These are phyloP conservation scores for Leccinum uliginosum DNA, from an alignment of 768 basidiomycete genomes.

Conservation along the genomic window DNA sequence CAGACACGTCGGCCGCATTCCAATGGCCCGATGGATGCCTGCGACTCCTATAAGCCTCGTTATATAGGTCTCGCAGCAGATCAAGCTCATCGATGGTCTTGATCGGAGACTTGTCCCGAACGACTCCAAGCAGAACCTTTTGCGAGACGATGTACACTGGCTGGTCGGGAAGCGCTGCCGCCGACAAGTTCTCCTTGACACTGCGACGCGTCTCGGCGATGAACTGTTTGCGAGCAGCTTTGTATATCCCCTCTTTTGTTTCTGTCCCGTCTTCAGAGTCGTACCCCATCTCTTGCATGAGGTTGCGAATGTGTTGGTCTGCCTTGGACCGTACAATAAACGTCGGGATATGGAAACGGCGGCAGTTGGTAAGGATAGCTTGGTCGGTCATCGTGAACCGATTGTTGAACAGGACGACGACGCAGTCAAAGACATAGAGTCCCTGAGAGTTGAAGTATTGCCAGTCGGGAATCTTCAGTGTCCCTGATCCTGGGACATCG, in stretches of 20 bases:
- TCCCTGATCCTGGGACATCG: slow-evolving; percentile 37
- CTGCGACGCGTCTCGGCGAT: slow-evolving; percentile 24
- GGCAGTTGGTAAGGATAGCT: slow-evolving; percentile 31
- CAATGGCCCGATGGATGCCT: slow-evolving; percentile 6
- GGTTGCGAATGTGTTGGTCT: slow-evolving; percentile 28
- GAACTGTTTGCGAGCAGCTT: slow-evolving; percentile 24
- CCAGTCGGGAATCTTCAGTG: slow-evolving; percentile 33
- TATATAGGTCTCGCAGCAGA: slow-evolving; percentile 21
- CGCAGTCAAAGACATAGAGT: slow-evolving; percentile 34
- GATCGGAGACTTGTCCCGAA: slow-evolving; percentile 20
- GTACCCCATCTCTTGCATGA: slow-evolving; percentile 25
- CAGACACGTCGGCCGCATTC: background rate
- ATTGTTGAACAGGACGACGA: slow-evolving; percentile 33
- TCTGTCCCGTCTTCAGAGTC: slow-evolving; percentile 21
- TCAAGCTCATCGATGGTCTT: slow-evolving; percentile 27
- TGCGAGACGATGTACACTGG: slow-evolving; percentile 29
- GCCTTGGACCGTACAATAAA: slow-evolving; percentile 37
- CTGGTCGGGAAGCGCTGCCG: slow-evolving; percentile 26
- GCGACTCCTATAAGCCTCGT: slow-evolving; percentile 11
- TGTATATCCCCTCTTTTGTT: slow-evolving; percentile 18
- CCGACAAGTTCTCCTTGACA: slow-evolving; percentile 21
- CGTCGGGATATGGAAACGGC: slow-evolving; percentile 32
- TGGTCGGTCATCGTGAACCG: slow-evolving; percentile 35
- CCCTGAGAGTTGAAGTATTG: slow-evolving; percentile 38
- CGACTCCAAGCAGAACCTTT: slow-evolving; percentile 19